Base-by-base conservation (phyloP, 192 early-diverging fungal species). In the Paraglomus occultum region DNA sequence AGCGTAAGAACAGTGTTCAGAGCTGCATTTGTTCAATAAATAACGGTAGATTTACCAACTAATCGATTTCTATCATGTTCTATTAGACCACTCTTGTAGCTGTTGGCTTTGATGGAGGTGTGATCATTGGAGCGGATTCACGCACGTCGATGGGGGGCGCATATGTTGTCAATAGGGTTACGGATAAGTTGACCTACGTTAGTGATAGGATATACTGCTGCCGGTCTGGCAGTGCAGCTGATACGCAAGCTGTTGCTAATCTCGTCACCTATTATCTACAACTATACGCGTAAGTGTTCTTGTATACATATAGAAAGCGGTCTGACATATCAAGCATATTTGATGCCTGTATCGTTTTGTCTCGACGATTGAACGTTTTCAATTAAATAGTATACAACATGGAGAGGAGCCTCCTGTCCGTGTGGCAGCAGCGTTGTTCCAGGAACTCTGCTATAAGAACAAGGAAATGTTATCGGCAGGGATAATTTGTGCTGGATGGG, bases 401-500 rank as follows among this genome's bases (percentile, higher is more conserved):
- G 89, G 85, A 67, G 87, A 90, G 72, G 76, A 83, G 44, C 96
- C 97, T 12, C 86, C 90, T 42, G 95, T 97, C 11, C 85, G 89
- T 55, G 87, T 88, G 51, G 96, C 95, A 12, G 92, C 94, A 31
- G 82, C 89, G 18, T 77, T 99, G 63, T 97, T 99, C 87, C 94
- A 94, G 55, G 90, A 98, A 74, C 71, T 98, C 18, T 91, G 90
- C 76, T 99, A 99, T 78, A 74, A 87, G 61, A 99, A 99, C 85
- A 97, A 95, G 82, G 88, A 92, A 77, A 69, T 55, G 59, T 78
- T 99, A 54, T 82, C 76, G 43, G 97, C 97, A 15, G 94, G 93
- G 47, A 96, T 99, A 70, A 99, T 99, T 79, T 91, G 97, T 38
- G 97, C 88, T 22, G 97, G 97, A 44, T 97, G 94, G 94, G 97